These are phyloP conservation scores for Arxiozyma bovina DNA, from an alignment of 1,139 yeast genomes.

Conservation along the genomic window DNA sequence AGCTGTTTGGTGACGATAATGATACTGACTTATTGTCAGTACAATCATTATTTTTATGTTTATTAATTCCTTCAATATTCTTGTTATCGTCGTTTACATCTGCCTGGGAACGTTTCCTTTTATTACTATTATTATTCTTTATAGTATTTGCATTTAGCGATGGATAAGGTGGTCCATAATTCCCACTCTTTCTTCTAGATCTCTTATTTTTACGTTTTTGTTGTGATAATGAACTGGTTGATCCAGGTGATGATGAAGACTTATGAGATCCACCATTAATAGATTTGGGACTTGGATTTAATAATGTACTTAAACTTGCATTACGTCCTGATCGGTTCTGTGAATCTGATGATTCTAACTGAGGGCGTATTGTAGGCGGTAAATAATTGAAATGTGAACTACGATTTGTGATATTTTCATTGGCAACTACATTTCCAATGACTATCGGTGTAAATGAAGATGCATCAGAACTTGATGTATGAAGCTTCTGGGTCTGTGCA, in stretches of 20 bases:
- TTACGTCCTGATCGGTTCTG: slow-evolving; percentile 25
- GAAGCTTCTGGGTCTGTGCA: slow-evolving; percentile 5
- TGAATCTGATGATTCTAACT: slow-evolving; percentile 47
- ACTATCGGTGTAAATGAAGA: slow-evolving; percentile 36
- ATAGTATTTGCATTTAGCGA: slow-evolving; percentile 1
- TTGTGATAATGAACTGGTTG: slow-evolving; percentile 4
- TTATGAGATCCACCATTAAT: background rate
- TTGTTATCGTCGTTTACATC: slow-evolving; percentile 8
- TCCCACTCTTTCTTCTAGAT: background rate
- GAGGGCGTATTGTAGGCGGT: slow-evolving; percentile 65
- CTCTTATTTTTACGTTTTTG: slow-evolving; percentile 11
- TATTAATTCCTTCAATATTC: background rate
- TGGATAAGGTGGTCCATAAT: slow-evolving; percentile 7
- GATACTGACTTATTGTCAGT: background rate
- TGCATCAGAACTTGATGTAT: slow-evolving; percentile 17
- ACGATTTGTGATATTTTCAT: slow-evolving; percentile 30
- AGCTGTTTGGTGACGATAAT: slow-evolving; percentile 22
- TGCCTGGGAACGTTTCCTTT: background rate
- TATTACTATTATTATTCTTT: background rate
- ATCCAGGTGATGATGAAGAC: slow-evolving; percentile 3
- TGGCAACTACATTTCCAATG: slow-evolving; percentile 37
- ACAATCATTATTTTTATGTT: background rate
- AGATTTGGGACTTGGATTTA: slow-evolving; percentile 30
- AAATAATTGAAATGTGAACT: slow-evolving; percentile 64
- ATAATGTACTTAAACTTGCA: slow-evolving; percentile 37